These are phyloP conservation scores for Hordeum marinum DNA, from an alignment of 176 grass and related monocot species.

Conservation along the genomic window DNA sequence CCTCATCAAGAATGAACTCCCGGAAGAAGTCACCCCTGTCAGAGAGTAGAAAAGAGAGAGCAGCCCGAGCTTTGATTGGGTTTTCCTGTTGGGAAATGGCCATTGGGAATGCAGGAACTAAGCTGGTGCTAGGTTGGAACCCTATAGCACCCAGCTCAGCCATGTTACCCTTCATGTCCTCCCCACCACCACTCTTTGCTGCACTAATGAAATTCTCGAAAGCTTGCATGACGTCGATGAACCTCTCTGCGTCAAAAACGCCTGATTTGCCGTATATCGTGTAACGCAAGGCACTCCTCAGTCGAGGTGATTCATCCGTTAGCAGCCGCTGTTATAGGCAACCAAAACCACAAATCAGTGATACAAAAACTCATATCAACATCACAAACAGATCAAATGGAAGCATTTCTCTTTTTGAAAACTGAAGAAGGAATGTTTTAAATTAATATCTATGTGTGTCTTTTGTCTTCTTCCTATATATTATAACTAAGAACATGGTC, in stretches of 20 bases:
- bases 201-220: constrained; percentile 94
- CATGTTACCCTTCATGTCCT: constrained; percentile 86
- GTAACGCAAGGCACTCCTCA: constrained; percentile 83
- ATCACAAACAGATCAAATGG: background rate
- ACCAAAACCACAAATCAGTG: constrained; percentile 19
- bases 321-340: constrained; percentile 65
- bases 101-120: constrained; percentile 64
- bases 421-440: background rate
- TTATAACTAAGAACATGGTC: background rate
- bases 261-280: constrained; percentile 93
- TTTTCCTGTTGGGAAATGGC: constrained; percentile 45
- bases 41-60: constrained; percentile 80
- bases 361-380: background rate
- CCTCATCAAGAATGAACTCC: constrained; percentile 96
- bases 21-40: constrained; percentile 90
- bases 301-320: constrained; percentile 90
- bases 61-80: constrained; percentile 69
- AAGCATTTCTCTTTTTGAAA: background rate
- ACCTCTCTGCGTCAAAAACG: constrained; percentile 91
- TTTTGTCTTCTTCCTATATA: background rate
- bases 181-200: constrained; percentile 90
- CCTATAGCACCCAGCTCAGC: constrained; percentile 75
- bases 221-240: constrained; percentile 99
- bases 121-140: constrained; percentile 52
- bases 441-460: background rate